Base-by-base conservation (phyloP, 1,139 yeast species). In the Arxiozyma bovina region DNA sequence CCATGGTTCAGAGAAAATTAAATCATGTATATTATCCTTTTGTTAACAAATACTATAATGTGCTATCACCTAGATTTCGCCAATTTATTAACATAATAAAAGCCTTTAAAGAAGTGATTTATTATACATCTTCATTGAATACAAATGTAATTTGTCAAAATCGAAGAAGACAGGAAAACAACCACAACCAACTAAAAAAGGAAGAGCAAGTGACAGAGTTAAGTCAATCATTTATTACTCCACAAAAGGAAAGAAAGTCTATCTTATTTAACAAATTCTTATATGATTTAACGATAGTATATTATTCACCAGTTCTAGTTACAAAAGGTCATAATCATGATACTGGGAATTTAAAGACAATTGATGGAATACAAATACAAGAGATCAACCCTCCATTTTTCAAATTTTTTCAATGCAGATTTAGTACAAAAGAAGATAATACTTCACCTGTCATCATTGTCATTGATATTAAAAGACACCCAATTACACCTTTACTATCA, bases 21-120 rank as follows among this genome's bases (percentile, higher is more conserved):
- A 72, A 79, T 40, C 75, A 76, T 48, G 77, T 76, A 58, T 81
- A 74, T 62, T 55, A 41, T 25, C 80, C 73, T 54, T 70, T 82
- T 48, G 60, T 61, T 4, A 87, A 89, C 0, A 64, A 63, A 25
- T 74, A 82, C 38, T 68, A 76, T 17, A 73, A 83, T 58, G 69
- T 83, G 4, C 68, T 86, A n/a, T 85, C 85, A 61, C 93, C 93
- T 1, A 69, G 93, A 57, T 84, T 79, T 63, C 59, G 58, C 48
- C 68, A 63, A 53, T 73, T 71, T 64, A 69, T 77, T 81, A 8
- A 78, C 77, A 7, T 73, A 75, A 54, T 76, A 70, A 58, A 79
- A 77, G 61, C 77, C 78, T 42, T 46, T 15, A 46, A 46, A 46
- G 48, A 46, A 1, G 48, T 46, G 22, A 21, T 34, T n/a, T 20